Evolutionary conservation across 1,284 basidiomycete genomes (phyloP).

Genomic region (Boletus subluridellus): DNA sequence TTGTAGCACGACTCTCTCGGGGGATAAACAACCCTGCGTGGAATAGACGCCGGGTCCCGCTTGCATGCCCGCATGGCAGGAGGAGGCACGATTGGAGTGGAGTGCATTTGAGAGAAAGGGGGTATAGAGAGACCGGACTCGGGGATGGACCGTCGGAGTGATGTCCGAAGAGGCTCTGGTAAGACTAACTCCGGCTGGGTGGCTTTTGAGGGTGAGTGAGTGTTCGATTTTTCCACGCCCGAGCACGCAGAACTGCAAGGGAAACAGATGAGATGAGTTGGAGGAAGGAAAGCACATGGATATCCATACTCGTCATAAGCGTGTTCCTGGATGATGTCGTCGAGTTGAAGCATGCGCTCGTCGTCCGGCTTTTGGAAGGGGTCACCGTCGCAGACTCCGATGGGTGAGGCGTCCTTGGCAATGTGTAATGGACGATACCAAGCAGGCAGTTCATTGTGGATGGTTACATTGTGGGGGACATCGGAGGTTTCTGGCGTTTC

Average conservation of each 20-base stretch:
- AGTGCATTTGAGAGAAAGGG: conserved; percentile 31
- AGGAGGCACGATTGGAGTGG: conserved; percentile 42
- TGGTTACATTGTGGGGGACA: conserved; percentile 44
- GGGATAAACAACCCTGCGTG: conserved; percentile 61
- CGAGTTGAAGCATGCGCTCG: conserved; percentile 55
- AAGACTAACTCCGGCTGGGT: conserved; percentile 6
- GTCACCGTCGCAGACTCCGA: conserved; percentile 30
- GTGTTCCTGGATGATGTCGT: conserved; percentile 68
- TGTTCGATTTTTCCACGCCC: conserved; percentile 19
- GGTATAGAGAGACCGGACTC: conserved; percentile 29
- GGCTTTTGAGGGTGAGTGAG: conserved; percentile 7
- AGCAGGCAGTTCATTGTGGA: conserved; percentile 52
- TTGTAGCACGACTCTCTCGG: conserved; percentile 70
- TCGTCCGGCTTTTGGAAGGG: conserved; percentile 45
- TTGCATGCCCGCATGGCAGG: conserved; percentile 54
- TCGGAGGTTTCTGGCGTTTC: conserved; percentile 64
- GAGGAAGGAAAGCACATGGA: background rate
- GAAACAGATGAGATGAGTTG: conserved; percentile 1
- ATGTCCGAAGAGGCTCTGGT: conserved; percentile 10
- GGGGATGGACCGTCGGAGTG: conserved; percentile 17
- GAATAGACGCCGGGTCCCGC: conserved; percentile 45
- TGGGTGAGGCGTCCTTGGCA: conserved; percentile 36
- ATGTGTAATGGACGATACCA: conserved; percentile 55
- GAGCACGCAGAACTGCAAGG: conserved; percentile 23
- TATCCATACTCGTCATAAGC: conserved; percentile 65